These are phyloP conservation scores for Alternaria atra DNA, from an alignment of 2,329 filamentous ascomycete species.

Conservation along the genomic window DNA sequence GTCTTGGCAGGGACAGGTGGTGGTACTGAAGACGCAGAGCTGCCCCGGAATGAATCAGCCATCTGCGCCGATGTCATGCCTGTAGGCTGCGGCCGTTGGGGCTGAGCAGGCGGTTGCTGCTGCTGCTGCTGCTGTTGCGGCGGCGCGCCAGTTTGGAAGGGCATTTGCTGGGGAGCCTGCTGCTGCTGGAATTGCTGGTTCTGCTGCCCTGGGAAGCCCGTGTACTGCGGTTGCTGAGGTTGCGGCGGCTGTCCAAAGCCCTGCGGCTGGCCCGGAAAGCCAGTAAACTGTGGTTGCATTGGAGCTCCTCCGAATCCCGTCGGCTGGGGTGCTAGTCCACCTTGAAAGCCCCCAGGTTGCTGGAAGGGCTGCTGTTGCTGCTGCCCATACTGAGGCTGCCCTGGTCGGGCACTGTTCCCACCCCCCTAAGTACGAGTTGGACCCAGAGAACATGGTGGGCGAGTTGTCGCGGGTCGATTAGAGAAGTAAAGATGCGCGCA, in stretches of 20 bases:
- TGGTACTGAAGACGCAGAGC: conserved; percentile 54
- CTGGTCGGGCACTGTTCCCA: conserved; percentile 77
- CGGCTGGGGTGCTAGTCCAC: conserved; percentile 57
- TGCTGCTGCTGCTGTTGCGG: conserved; percentile 70
- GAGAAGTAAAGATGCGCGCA: conserved; percentile 28
- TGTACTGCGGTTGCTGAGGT: conserved; percentile 57
- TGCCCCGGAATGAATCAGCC: conserved; percentile 67
- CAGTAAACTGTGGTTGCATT: conserved; percentile 62
- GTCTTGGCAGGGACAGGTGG: conserved; percentile 71
- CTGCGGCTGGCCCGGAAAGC: conserved; percentile 57
- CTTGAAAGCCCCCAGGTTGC: conserved; percentile 65
- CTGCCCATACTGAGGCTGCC: conserved; percentile 59
- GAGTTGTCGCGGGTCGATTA: conserved; percentile 32
- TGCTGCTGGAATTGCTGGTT: conserved; percentile 58
- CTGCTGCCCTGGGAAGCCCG: conserved; percentile 58
- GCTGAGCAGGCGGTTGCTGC: conserved; percentile 60
- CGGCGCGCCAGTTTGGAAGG: conserved; percentile 54
- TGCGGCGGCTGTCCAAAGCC: conserved; percentile 58
- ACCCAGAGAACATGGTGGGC: conserved; percentile 83
- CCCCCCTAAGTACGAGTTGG: conserved; percentile 85
- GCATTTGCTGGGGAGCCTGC: conserved; percentile 61
- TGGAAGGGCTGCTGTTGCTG: conserved; percentile 59
- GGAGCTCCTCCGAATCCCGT: conserved; percentile 62
- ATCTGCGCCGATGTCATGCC: conserved; percentile 71
- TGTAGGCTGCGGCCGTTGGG: conserved; percentile 63